These are phyloP conservation scores for Penicillium sp. DNA, from an alignment of 2,329 filamentous ascomycete genomes.

Conservation along the genomic window DNA sequence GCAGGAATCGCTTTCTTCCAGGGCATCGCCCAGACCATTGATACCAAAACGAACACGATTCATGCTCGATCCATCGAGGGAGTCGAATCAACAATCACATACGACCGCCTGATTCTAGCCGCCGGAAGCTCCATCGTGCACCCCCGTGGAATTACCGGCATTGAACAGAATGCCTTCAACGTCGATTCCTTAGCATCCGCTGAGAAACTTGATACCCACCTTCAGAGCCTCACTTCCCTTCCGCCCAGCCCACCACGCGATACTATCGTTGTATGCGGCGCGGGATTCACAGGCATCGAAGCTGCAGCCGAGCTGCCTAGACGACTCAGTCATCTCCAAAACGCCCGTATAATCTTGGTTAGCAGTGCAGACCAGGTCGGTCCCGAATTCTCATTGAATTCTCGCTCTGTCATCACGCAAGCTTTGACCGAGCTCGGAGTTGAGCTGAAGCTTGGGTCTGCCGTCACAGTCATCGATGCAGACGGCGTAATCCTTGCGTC, in stretches of 20 bases:
- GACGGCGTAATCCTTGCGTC: constrained; percentile 26
- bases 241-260: constrained; percentile 28
- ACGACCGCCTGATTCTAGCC: constrained; percentile 39
- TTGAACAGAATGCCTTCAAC: constrained; percentile 36
- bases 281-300: constrained; percentile 38
- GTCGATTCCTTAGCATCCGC: constrained; percentile 34
- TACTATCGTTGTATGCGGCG: constrained; percentile 38
- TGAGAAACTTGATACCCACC: constrained; percentile 27
- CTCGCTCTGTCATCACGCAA: constrained; percentile 33
- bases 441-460: constrained; percentile 30
- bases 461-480: constrained; percentile 26
- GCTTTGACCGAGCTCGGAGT: constrained; percentile 32
- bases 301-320: constrained; percentile 29
- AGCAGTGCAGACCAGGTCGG: constrained; percentile 26
- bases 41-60: constrained; percentile 14
- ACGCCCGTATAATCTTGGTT: background rate
- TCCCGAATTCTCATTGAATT: constrained; percentile 33
- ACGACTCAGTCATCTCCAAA: constrained; percentile 19
- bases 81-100: constrained; percentile 18
- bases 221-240: constrained; percentile 24
- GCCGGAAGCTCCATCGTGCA: constrained; percentile 36
- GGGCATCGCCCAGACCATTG: constrained; percentile 13
- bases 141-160: constrained; percentile 29
- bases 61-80: constrained; percentile 8
- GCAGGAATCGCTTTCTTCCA: constrained; percentile 26